Conservation (phyloP, 768 basidiomycete genomes). For the Austroboletus eburneus region DNA sequence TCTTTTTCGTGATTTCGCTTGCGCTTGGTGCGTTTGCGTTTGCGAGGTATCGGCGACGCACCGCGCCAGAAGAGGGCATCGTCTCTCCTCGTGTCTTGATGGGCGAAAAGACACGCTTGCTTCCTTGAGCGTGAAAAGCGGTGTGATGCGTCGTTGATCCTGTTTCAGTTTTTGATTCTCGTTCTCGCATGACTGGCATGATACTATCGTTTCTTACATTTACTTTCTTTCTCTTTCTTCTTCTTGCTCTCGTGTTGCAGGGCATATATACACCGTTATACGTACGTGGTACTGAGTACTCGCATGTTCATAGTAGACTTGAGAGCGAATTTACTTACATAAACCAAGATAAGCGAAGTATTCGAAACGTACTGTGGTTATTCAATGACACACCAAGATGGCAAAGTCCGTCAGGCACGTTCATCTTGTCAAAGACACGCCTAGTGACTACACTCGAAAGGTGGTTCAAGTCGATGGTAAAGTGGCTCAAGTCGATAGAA, state of each 20-base stretch:
- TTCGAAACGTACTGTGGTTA: no score
- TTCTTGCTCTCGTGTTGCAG: neutral
- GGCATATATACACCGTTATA: neutral
- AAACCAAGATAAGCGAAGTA: no score
- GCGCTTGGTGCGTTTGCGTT: constrained; percentile 5
- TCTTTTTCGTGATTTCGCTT: constrained; percentile 11
- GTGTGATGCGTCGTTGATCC: neutral
- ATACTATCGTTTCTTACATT: neutral
- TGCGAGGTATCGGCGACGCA: constrained; percentile 9
- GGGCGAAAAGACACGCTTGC: constrained; percentile 24
- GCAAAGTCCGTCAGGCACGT: no score
- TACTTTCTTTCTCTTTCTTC: neutral
- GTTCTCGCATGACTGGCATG: constrained; percentile 7
- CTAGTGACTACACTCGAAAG: no score
- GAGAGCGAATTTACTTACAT: no score
- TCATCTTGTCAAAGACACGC: no score
- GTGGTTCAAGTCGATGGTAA: no score
- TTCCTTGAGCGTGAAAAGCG: constrained; percentile 19
- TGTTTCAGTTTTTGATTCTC: neutral
- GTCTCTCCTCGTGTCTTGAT: constrained; percentile 1
- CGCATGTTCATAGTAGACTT: constrained; percentile 1
- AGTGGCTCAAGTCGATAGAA: no score
- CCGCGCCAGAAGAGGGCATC: constrained; percentile 11
- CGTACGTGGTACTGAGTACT: constrained; percentile 13
- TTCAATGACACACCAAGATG: no score